Base-by-base conservation (phyloP, 257 asterid genomes). In the Scutellaria barbata region DNA sequence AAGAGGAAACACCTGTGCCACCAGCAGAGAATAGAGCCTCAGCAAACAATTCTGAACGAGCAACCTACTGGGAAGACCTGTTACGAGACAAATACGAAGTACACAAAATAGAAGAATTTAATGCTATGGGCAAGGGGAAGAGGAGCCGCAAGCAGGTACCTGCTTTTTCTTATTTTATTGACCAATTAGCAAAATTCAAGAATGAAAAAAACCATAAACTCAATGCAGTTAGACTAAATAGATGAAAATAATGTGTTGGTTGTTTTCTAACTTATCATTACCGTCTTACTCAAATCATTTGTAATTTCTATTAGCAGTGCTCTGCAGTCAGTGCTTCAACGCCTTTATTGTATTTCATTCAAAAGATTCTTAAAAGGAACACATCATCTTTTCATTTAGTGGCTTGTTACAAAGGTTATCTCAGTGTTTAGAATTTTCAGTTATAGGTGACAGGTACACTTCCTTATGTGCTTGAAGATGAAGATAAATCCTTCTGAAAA, bases 51-150 rank as follows among this genome's bases (percentile, higher is more conserved):
- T 66, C 90, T 52, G 99, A 91, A 70, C 89, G 89, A 52, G 77
- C 88, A 74, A 80, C 69, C 78, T 94, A 65, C 82, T 94, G 99
- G 99, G 99, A 94, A 78, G 98, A 94, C 51, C 82, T 94, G 66
- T 77, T 94, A 76, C 84, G 88, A 71, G 98, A 94, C 78, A 91
- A 76, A 86, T 91, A 82, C 58, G 96, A 91, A 79, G 96, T 88
- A 69, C 92, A 91, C 63, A 87, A 91, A 81, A 77, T 83, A 45
- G 99, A 91, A 80, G 99, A 94, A 72, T 81, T 87, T 53, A 94
- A 81, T 81, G 75, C 98, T 20, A 79, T 94, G 99, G 99, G 99
- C 45, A 94, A 94, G 88, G 96, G 99, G 65, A 91, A 87, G 90
- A 91, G 99, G 81, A 86, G 95, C 80, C 87, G 98, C 74, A 89